Percentiles rank a stretch among this genome's conserved stretches.
phyloP scores from a whole-genome alignment of 768 basidiomycete genomes.

The Harrya chromipes region DNA sequence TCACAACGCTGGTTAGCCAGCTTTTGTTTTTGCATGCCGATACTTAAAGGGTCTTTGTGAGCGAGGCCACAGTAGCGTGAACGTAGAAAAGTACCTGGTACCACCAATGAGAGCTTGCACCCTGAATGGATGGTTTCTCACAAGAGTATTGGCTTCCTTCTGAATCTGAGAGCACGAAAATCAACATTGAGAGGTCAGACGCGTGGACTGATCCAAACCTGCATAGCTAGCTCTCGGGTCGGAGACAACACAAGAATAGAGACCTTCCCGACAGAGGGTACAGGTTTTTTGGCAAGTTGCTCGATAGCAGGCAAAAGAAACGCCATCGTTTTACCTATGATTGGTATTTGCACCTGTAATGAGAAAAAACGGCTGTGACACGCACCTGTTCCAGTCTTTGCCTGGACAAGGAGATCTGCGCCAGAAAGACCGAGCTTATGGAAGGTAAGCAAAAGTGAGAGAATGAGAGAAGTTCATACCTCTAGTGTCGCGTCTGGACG shows the following conservation, averaged over 20 bases:
- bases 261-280: conserved; percentile 25
- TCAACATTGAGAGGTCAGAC: not conserved
- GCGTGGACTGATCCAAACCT: conserved; percentile 43
- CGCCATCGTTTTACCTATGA: conserved; percentile 62
- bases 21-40: conserved; percentile 24
- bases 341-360: not conserved
- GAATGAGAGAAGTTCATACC: conserved; percentile 15
- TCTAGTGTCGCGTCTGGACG: conserved; percentile 40
- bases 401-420: conserved; percentile 47
- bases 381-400: conserved; percentile 61
- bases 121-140: conserved; percentile 39
- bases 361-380: not conserved
- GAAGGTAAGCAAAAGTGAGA: conserved; percentile 1
- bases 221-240: conserved; percentile 70
- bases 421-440: conserved; percentile 40
- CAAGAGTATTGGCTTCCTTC: conserved; percentile 54
- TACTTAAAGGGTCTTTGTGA: conserved; percentile 15
- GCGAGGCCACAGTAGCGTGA: not conserved
- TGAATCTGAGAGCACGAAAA: conserved; percentile 46
- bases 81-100: conserved; percentile 36
- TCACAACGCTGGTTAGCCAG: conserved; percentile 36
- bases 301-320: conserved; percentile 78
- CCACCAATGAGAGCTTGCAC: conserved; percentile 56
- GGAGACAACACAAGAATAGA: conserved; percentile 69
- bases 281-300: conserved; percentile 49